phyloP scores from a whole-genome alignment of 2,329 filamentous ascomycete genomes.

The Alternaria sp. region DNA sequence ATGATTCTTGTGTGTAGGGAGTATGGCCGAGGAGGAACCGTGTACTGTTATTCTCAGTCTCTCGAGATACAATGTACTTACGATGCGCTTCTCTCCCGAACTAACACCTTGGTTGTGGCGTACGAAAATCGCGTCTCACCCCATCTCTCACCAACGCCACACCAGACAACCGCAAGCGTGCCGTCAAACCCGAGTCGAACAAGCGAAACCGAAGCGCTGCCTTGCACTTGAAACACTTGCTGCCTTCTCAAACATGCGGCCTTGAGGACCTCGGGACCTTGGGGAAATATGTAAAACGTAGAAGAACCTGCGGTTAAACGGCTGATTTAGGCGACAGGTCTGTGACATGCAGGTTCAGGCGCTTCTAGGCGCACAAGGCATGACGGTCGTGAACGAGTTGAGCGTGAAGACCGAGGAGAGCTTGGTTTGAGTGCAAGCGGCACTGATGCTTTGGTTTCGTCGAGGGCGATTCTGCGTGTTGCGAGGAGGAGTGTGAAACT shows the following conservation, averaged over 20 bases:
- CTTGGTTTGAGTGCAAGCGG: neutral
- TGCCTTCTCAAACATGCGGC: conserved; percentile 9
- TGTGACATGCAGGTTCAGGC: neutral
- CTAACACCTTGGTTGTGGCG: neutral
- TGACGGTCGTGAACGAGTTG: neutral
- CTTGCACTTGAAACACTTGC: conserved; percentile 4
- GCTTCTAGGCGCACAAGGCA: neutral
- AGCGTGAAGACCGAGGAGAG: neutral
- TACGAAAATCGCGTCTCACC: neutral
- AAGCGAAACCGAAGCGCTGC: neutral
- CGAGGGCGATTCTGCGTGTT: neutral
- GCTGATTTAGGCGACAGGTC: conserved; percentile 2
- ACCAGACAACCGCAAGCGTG: neutral
- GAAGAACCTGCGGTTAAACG: conserved; percentile 15
- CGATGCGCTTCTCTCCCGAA: neutral
- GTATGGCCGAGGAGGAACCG: neutral
- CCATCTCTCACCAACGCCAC: neutral
- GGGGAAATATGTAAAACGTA: conserved; percentile 9
- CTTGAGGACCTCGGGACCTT: neutral
- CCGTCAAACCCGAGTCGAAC: neutral
- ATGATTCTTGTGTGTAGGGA: neutral
- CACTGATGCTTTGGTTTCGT: neutral
- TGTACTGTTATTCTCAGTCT: neutral
- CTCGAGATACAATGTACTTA: neutral
- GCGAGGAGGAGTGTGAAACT: neutral